Conservation (phyloP, 257 asterid genomes). For the Knoxia roxburghii region DNA sequence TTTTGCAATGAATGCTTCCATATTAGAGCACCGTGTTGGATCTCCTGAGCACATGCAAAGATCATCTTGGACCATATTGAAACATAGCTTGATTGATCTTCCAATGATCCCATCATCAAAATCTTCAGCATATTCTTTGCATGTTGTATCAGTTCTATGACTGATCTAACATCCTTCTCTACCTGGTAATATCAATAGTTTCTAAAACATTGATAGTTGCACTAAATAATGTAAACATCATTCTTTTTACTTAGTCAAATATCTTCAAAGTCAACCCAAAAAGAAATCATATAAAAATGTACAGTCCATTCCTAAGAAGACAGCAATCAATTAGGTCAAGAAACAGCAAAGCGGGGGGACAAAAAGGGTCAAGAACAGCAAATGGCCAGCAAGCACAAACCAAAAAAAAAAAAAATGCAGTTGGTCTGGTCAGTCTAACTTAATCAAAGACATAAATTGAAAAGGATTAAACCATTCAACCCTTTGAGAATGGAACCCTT, state of each 20-base stretch:
- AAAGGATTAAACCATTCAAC: background rate
- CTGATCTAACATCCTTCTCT: conserved; percentile 49
- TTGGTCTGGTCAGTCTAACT: background rate
- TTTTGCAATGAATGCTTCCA: conserved; percentile 57
- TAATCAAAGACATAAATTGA: background rate
- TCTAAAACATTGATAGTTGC: background rate
- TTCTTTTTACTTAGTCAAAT: background rate
- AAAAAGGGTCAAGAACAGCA: no score
- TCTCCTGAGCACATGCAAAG: conserved; percentile 54
- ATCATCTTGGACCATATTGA: conserved; percentile 60
- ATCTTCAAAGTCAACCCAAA: background rate
- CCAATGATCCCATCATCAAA: conserved; percentile 48
- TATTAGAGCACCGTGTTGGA: conserved; percentile 61
- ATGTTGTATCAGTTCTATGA: conserved; percentile 60
- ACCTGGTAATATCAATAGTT: conserved; percentile 43
- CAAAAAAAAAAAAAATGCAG: background rate
- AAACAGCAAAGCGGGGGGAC: no score
- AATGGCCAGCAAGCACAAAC: background rate
- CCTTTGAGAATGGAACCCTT: background rate
- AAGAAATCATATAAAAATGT: background rate
- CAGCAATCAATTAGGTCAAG: background rate
- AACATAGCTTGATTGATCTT: conserved; percentile 49
- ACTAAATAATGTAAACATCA: conserved; percentile 1
- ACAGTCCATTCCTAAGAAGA: background rate
- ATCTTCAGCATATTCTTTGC: conserved; percentile 54